Base-by-base conservation (phyloP, 2,329 filamentous ascomycete species). In the Monilinia fructicola region DNA sequence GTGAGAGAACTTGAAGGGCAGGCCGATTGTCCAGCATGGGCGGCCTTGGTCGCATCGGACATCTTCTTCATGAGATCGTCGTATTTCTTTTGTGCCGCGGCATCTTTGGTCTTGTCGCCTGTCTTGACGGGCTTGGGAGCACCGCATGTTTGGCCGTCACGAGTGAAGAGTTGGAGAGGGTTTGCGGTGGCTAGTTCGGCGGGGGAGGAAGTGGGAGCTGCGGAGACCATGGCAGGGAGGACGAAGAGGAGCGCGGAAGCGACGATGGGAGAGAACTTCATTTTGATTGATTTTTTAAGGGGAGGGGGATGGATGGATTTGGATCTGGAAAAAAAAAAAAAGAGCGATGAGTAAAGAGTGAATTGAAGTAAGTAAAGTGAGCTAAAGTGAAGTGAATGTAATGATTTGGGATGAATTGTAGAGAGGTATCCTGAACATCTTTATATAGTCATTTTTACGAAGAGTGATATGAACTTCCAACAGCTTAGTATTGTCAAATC, bases 211-310 rank as follows among this genome's bases (percentile, higher is more conserved):
- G 55, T 60, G 26, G 56, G 56, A 5, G 56, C 40, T 21, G 56
- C 23, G 26, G 40, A 60, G 42, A 60, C 26, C 23, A 59, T 59
- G 55, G 55, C 55, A 12, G 55, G 55, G 40, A 59, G 55, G 55
- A 59, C 28, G 14, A 59, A 40, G 26, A 46, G 55, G 26, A 59
- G 23, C 11, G 55, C 42, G 23, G 55, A 59, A 14, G 55, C 40
- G 40, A 60, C 7, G 18, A 48, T n/a, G 18, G 56, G 18, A n/a
- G 56, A 31, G 56, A 60, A 44, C 40, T 48, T 60, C 56, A 31
- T 60, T 31, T 35, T 48, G 56, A 48, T 48, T 14, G 56, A 16
- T n/a, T n/a, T 18, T 44, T 21, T 46, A 14, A n/a, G 16, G 5
- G 48, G 46, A 12, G 56, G n/a, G 23, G 21, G 56, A 31, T 31